phyloP scores from a whole-genome alignment of 139 green algal genomes.

The Yamagishiella unicocca region DNA sequence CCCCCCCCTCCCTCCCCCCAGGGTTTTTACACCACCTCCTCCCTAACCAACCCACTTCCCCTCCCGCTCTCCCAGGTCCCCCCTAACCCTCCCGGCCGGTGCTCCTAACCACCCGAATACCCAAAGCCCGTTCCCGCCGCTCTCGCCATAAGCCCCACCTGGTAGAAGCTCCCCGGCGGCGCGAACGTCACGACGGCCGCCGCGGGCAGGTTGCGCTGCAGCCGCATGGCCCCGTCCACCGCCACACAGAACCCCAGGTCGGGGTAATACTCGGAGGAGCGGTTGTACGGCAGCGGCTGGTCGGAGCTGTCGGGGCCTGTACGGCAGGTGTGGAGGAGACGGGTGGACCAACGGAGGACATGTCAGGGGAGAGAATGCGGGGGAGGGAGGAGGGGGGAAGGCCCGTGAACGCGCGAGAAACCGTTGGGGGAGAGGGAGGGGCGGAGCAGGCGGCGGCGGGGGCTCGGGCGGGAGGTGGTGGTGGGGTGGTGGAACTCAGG shows the following conservation, averaged over 20 bases:
- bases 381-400: background rate
- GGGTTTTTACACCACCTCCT: too few relatives aligned
- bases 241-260: constrained; percentile 75
- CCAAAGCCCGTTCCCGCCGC: too few relatives aligned
- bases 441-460: background rate
- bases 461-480: too few relatives aligned
- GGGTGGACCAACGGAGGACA: too few relatives aligned
- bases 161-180: constrained; percentile 72
- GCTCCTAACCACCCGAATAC: too few relatives aligned
- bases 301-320: constrained; percentile 38
- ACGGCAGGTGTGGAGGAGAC: background rate
- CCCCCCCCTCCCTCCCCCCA: too few relatives aligned
- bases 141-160: too few relatives aligned
- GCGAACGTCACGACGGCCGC: constrained; percentile 67
- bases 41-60: too few relatives aligned
- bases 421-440: background rate
- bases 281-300: constrained; percentile 64
- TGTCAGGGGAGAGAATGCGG: background rate
- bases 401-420: background rate
- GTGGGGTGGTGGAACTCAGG: too few relatives aligned
- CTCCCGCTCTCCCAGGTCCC: too few relatives aligned
- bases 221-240: constrained; percentile 63
- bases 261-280: constrained; percentile 56
- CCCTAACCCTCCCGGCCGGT: too few relatives aligned
- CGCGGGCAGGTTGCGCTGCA: constrained; percentile 64